Evolutionary conservation across 1,284 basidiomycete species (phyloP).

Genomic region (Peniophora sp.): DNA sequence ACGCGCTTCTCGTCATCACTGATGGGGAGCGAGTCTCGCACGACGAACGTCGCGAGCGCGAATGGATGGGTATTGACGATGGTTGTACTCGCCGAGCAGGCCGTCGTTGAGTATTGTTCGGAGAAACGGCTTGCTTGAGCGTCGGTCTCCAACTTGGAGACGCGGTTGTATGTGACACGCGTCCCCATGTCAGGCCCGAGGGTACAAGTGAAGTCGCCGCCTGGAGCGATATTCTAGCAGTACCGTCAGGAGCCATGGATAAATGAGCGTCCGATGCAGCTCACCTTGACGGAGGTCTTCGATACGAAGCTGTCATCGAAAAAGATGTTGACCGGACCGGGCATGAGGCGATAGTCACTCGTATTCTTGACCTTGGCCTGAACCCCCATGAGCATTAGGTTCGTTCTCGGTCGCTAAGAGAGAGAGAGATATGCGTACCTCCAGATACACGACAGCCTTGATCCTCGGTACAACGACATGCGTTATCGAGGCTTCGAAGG

Average conservation of each 20-base stretch:
- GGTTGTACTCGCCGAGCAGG: slow-evolving; percentile 33
- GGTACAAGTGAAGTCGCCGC: slow-evolving; percentile 45
- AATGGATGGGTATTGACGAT: slow-evolving; percentile 44
- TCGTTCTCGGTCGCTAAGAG: not conserved
- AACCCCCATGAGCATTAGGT: slow-evolving; percentile 1
- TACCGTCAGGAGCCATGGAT: not conserved
- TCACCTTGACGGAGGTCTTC: slow-evolving; percentile 33
- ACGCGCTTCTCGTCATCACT: slow-evolving; percentile 27
- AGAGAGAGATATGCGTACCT: slow-evolving; percentile 27
- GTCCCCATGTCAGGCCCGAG: slow-evolving; percentile 45
- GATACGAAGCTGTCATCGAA: slow-evolving; percentile 43
- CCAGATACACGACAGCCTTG: slow-evolving; percentile 37
- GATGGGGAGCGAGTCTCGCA: slow-evolving; percentile 42
- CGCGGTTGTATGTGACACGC: slow-evolving; percentile 39
- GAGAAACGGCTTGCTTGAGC: slow-evolving; percentile 30
- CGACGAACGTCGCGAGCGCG: slow-evolving; percentile 31
- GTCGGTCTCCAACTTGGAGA: slow-evolving; percentile 25
- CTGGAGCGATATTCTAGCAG: slow-evolving; percentile 33
- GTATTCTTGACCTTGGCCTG: slow-evolving; percentile 35
- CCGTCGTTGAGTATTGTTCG: slow-evolving; percentile 34
- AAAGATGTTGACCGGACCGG: slow-evolving; percentile 35
- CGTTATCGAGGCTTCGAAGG: slow-evolving; percentile 36
- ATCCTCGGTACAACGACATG: slow-evolving; percentile 42
- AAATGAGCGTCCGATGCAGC: not conserved
- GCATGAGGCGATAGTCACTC: slow-evolving; percentile 41